Evolutionary conservation across 495 filamentous ascomycete genomes (phyloP).

Genomic region (Talaromyces wortmannii): DNA sequence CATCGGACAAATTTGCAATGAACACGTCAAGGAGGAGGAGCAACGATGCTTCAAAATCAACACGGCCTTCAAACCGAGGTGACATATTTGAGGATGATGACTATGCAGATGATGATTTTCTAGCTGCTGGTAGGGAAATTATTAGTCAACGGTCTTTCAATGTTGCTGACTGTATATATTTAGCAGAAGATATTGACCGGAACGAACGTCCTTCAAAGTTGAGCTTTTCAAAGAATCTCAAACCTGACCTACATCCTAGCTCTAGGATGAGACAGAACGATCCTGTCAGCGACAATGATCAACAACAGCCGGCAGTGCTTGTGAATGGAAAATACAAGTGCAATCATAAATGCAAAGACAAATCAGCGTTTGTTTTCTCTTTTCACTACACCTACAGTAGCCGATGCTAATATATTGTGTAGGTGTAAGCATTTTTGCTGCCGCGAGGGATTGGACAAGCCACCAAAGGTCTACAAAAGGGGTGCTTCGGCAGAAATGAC

Average conservation of each 20-base stretch:
- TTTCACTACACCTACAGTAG: constrained; percentile 5
- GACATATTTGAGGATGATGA: constrained; percentile 53
- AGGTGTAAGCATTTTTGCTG: constrained; percentile 84
- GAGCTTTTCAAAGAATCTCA: neutral
- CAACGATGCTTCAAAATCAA: constrained; percentile 3
- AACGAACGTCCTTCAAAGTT: neutral
- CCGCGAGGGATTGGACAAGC: constrained; percentile 77
- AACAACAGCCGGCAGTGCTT: constrained; percentile 47
- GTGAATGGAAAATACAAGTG: constrained; percentile 84
- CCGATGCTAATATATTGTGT: constrained; percentile 19
- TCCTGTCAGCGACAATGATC: neutral
- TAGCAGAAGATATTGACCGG: neutral
- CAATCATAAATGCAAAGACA: constrained; percentile 76
- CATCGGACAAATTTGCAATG: neutral
- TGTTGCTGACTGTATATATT: constrained; percentile 9
- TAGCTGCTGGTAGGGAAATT: constrained; percentile 25
- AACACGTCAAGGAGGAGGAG: constrained; percentile 4
- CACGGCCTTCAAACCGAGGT: constrained; percentile 3
- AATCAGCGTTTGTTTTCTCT: constrained; percentile 40
- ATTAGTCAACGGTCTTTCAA: neutral
- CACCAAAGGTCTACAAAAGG: constrained; percentile 51
- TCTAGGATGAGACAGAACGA: neutral
- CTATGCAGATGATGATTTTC: constrained; percentile 48
- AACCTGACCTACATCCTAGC: neutral
- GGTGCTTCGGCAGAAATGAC: neutral